Percentiles rank a stretch among this genome's conserved stretches.
phyloP scores from a whole-genome alignment of 106 monocot genomes.

The Dactylorhiza incarnata region DNA sequence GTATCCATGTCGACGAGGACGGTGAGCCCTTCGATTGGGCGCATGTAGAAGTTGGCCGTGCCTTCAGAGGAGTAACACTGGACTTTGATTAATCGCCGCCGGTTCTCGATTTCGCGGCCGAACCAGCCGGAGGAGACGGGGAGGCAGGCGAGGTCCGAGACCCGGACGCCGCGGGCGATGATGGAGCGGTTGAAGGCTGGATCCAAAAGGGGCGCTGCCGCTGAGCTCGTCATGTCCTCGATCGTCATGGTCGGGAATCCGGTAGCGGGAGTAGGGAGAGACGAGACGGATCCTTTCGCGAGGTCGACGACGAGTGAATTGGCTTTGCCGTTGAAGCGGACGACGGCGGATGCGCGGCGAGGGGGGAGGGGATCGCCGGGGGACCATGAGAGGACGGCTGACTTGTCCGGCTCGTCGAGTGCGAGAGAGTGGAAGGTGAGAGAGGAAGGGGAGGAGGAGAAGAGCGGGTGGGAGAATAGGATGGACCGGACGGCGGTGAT shows the following conservation, averaged over 20 bases:
- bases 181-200: conserved; percentile 51
- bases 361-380: conserved; percentile 29
- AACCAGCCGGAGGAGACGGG: conserved; percentile 47
- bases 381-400: conserved; percentile 34
- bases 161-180: conserved; percentile 42
- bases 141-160: conserved; percentile 81
- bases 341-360: conserved; percentile 41
- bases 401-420: conserved; percentile 65
- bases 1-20: conserved; percentile 85
- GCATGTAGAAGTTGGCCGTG: conserved; percentile 98
- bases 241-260: conserved; percentile 77
- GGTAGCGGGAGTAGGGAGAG: conserved; percentile 18
- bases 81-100: conserved; percentile 54
- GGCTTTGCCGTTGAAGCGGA: conserved; percentile 22
- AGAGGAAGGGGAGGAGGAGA: conserved; percentile 66
- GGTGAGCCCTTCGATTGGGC: conserved; percentile 92
- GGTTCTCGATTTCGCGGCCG: conserved; percentile 35
- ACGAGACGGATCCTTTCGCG: conserved; percentile 13
- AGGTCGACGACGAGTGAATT: conserved; percentile 43
- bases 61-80: conserved; percentile 84
- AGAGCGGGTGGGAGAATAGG: conserved; percentile 44
- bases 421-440: conserved; percentile 64
- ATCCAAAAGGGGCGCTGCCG: conserved; percentile 47
- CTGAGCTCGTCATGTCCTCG: conserved; percentile 60
- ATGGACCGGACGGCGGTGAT: conserved; percentile 39